Evolutionary conservation across 2,329 filamentous ascomycete genomes (phyloP).

Genomic region (Alternaria metachromatica): DNA sequence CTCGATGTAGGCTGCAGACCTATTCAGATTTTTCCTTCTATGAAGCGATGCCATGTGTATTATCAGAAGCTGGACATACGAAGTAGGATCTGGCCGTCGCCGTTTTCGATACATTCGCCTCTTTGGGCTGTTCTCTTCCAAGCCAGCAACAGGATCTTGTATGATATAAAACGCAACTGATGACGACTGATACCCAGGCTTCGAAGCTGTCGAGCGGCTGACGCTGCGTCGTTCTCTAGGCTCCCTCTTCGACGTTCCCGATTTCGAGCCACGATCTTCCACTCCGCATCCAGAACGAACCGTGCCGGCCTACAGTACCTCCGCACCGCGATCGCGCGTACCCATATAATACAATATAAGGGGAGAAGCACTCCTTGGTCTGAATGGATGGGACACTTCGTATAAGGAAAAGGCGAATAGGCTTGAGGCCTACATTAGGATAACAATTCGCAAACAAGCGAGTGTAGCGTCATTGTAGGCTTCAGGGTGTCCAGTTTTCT

Average conservation of each 20-base stretch:
- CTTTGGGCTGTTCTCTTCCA: neutral
- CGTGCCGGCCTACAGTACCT: neutral
- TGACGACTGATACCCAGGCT: neutral
- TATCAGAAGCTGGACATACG: neutral
- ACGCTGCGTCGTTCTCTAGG: neutral
- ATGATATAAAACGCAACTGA: no score
- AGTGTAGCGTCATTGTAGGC: neutral
- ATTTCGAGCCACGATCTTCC: neutral
- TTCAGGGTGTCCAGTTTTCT: neutral
- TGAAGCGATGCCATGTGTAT: neutral
- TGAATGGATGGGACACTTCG: neutral
- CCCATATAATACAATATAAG: neutral
- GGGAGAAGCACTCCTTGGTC: neutral
- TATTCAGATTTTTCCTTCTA: neutral
- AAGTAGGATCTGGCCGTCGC: neutral
- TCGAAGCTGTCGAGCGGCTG: neutral
- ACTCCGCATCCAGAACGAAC: neutral
- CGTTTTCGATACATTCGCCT: neutral
- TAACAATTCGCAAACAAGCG: neutral
- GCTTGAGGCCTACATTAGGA: neutral
- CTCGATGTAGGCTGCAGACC: neutral
- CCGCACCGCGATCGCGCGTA: neutral
- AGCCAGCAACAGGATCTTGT: accelerated
- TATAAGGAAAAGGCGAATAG: neutral
- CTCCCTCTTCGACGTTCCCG: neutral